These are phyloP conservation scores for Phyllachora maydis DNA, from an alignment of 2,329 filamentous ascomycete species.

Conservation along the genomic window DNA sequence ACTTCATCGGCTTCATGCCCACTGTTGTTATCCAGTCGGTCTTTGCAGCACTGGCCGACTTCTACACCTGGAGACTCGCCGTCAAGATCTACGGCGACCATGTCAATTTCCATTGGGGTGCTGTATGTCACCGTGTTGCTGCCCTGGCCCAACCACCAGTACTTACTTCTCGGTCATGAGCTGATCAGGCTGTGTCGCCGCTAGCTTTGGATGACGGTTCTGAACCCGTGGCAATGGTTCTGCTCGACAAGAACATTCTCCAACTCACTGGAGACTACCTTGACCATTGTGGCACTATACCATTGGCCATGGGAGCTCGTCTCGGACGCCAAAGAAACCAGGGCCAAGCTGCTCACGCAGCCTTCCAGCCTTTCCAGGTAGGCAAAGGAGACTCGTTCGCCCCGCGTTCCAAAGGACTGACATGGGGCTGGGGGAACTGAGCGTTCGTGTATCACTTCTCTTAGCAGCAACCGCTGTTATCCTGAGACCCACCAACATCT, in stretches of 20 bases:
- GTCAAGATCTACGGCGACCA: constrained; percentile 47
- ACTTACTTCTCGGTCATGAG: constrained; percentile 1
- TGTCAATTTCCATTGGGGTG: constrained; percentile 43
- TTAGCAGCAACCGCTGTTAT: constrained; percentile 69
- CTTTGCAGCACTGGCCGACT: constrained; percentile 62
- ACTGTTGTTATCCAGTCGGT: constrained; percentile 57
- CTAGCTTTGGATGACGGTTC: constrained; percentile 47
- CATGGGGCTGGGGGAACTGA: constrained; percentile 12
- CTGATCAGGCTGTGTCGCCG: not conserved
- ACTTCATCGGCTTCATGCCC: constrained; percentile 51
- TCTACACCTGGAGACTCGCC: constrained; percentile 72
- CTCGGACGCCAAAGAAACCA: constrained; percentile 15
- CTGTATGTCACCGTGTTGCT: constrained; percentile 29
- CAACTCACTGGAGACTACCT: constrained; percentile 77
- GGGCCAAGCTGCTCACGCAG: constrained; percentile 15
- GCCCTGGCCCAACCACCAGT: not conserved
- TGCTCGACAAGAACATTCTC: constrained; percentile 85
- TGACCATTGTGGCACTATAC: constrained; percentile 62
- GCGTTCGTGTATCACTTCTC: constrained; percentile 42
- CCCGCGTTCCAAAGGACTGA: constrained; percentile 1
- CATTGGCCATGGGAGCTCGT: constrained; percentile 75
- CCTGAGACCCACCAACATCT: constrained; percentile 69
- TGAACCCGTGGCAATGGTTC: constrained; percentile 93
- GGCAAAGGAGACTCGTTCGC: no score
- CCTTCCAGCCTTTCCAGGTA: constrained; percentile 7